These are phyloP conservation scores for Suillus tomentosus DNA, from an alignment of 768 basidiomycete species.

Conservation along the genomic window DNA sequence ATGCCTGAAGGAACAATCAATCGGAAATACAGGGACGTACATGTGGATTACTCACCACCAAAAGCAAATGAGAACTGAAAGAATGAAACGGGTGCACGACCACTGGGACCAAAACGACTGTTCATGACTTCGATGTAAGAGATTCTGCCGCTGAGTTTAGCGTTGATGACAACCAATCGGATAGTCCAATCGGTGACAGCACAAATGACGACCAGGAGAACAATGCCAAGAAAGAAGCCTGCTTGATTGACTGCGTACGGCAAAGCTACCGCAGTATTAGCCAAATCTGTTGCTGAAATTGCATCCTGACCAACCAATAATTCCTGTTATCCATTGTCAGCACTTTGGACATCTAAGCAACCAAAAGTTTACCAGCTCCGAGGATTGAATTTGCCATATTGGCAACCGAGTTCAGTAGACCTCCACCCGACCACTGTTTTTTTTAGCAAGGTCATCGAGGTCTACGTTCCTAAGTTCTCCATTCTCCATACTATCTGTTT, in stretches of 20 bases:
- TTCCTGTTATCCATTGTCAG: constrained; percentile 46
- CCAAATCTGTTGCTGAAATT: constrained; percentile 14
- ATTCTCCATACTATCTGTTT: no score
- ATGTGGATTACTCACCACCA: constrained; percentile 60
- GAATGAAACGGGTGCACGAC: constrained; percentile 92
- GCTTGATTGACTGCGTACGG: constrained; percentile 95
- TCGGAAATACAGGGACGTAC: not conserved
- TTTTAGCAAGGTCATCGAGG: constrained; percentile 69
- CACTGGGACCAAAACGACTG: constrained; percentile 86
- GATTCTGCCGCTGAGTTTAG: constrained; percentile 89
- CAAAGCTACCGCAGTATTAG: constrained; percentile 53
- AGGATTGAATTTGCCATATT: constrained; percentile 98
- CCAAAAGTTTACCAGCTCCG: constrained; percentile 69
- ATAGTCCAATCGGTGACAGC: constrained; percentile 96
- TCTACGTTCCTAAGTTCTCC: no score
- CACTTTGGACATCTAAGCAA: constrained; percentile 14
- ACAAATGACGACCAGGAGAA: constrained; percentile 81
- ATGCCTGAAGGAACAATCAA: constrained; percentile 61
- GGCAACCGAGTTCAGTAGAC: constrained; percentile 76
- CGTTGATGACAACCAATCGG: constrained; percentile 91
- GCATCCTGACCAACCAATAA: constrained; percentile 58
- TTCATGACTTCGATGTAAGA: constrained; percentile 96
- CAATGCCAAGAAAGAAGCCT: constrained; percentile 85
- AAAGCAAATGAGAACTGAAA: constrained; percentile 99
- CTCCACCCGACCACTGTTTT: constrained; percentile 70